These are phyloP conservation scores for Globisporangium emineosum DNA, from an alignment of 352 stramenopile species.

Conservation along the genomic window DNA sequence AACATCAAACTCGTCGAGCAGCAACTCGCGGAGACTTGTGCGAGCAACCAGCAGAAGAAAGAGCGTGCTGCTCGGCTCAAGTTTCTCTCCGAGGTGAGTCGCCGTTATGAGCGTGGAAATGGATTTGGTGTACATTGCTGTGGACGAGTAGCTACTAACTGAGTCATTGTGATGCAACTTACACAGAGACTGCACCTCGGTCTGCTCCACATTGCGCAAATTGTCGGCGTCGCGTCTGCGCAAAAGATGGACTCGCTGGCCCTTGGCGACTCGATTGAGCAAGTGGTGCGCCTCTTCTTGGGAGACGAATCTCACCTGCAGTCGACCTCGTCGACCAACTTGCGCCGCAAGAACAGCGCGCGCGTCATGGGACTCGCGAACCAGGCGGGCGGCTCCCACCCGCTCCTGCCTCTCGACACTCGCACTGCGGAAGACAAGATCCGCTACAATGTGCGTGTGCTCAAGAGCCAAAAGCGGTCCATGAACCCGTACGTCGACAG, in stretches of 20 bases:
- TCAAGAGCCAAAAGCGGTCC: conserved; percentile 33
- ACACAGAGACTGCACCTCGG: conserved; percentile 64
- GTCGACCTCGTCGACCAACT: conserved; percentile 36
- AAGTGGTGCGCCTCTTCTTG: conserved; percentile 68
- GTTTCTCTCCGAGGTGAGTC: conserved; percentile 48
- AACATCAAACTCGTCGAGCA: conserved; percentile 73
- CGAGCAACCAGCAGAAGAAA: conserved; percentile 65
- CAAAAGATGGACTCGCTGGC: conserved; percentile 55
- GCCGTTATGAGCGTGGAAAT: background rate
- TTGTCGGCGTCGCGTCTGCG: conserved; percentile 49
- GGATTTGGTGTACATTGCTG: background rate
- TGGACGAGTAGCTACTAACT: background rate
- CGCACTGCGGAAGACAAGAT: conserved; percentile 58
- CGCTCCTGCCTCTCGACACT: conserved; percentile 29
- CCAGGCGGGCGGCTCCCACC: conserved; percentile 27
- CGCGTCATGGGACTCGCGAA: conserved; percentile 37
- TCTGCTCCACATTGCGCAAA: conserved; percentile 72
- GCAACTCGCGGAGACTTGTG: conserved; percentile 44
- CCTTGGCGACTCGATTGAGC: conserved; percentile 69
- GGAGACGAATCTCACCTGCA: conserved; percentile 73
- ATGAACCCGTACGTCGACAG: conserved; percentile 67
- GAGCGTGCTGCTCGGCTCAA: conserved; percentile 56
- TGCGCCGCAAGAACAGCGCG: conserved; percentile 76
- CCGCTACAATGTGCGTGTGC: conserved; percentile 78
- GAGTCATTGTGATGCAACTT: background rate